Base-by-base conservation (phyloP, 768 basidiomycete genomes). In the Dictyophora rubrovolvata region DNA sequence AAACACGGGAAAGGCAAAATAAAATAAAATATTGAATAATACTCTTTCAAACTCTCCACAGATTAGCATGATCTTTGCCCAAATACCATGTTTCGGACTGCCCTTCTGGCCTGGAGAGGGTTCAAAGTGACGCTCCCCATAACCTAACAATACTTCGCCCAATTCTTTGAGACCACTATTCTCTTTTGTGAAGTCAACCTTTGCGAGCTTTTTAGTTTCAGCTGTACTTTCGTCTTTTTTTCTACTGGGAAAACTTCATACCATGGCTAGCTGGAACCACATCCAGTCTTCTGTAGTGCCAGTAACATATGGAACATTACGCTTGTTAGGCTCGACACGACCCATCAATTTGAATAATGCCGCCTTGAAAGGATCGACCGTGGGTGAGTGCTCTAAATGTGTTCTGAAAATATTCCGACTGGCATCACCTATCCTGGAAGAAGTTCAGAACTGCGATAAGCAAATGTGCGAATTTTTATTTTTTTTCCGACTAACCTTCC, bases 241-340 rank as follows among this genome's bases (percentile, higher is more conserved):
- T n/a, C n/a, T n/a, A n/a, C 34, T 48, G 36, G 57, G 37, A 14
- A 5, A 8, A 63, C 11, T n/a, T 42, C 74, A 33, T 52, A 84
- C 89, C 82, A 97, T 87, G 1, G 86, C 79, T 14, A 98, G 79
- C 73, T 99, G 94, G 76, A 94, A 86, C 95, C 95, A 99, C 36
- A 97, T 75, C 95, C 95, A 99, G 70, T 99, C 96, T 69, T 97
- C 96, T 1, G 91, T 93, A 1, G 93, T 94, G 10, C 81, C 80
- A 0, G 93, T 97, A 5, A 97, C 92, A 46, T 85, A 82, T 5
- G 84, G 80, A 1, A 94, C 85, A 65, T 82, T 87, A 52, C 93
- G 79, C 58, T 89, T 78, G 5, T 80, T 72, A 1, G 92, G 83
- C 64, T 99, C 96, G 55, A 95, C 80, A 65, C 89, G 89, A 48